Percentiles rank a stretch among this genome's conserved stretches.
Conservation (phyloP, 805 yeast genomes). For the Candida glaebosa region DNA sequence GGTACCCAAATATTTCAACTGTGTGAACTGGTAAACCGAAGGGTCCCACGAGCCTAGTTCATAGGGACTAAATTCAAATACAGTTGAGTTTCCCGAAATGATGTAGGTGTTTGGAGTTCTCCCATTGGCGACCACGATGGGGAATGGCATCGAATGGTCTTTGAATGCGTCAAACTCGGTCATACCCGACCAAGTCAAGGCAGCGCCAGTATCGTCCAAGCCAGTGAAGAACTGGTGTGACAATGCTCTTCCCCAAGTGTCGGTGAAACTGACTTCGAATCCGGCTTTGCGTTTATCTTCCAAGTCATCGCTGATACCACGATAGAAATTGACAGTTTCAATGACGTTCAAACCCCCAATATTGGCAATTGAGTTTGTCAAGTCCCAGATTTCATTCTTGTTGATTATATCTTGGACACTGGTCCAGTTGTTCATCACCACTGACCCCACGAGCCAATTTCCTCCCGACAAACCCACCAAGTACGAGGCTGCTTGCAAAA, state of each 20-base stretch:
- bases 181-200: slow-evolving; percentile 30
- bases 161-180: slow-evolving; percentile 20
- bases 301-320: slow-evolving; percentile 20
- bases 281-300: slow-evolving; percentile 31
- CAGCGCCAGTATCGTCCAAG: slow-evolving; percentile 19
- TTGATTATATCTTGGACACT: slow-evolving; percentile 28
- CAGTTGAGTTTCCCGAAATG: slow-evolving; percentile 64
- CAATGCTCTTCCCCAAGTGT: slow-evolving; percentile 38
- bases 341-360: slow-evolving; percentile 59
- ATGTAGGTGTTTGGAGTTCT: slow-evolving; percentile 59
- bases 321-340: slow-evolving; percentile 40
- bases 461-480: slow-evolving; percentile 42
- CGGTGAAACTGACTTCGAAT: slow-evolving; percentile 32
- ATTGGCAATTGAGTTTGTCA: slow-evolving; percentile 54
- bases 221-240: slow-evolving; percentile 30
- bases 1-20: slow-evolving; percentile 30
- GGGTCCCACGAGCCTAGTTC: slow-evolving; percentile 46
- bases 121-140: slow-evolving; percentile 48
- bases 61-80: slow-evolving; percentile 35
- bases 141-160: slow-evolving; percentile 35
- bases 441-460: slow-evolving; percentile 34
- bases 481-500: slow-evolving; percentile 55
- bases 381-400: slow-evolving; percentile 57
- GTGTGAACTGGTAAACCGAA: slow-evolving; percentile 26
- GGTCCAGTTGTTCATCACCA: slow-evolving; percentile 36